phyloP scores from a whole-genome alignment of 331 rosid genomes.

The Rosa hybrid region DNA sequence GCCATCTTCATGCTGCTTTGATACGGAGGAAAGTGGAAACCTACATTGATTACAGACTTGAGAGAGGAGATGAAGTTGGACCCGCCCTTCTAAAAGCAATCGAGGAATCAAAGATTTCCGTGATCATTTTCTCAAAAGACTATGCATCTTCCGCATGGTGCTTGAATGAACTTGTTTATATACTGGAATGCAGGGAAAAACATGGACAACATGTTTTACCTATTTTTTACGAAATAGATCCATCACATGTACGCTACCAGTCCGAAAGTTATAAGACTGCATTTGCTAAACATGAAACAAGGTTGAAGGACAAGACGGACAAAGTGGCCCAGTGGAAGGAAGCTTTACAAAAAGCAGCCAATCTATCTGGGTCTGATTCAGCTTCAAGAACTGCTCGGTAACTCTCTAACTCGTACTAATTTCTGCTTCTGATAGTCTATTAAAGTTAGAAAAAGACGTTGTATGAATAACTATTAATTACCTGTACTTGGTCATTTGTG shows the following conservation, averaged over 20 bases:
- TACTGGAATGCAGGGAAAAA: conserved; percentile 4
- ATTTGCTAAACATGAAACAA: background rate
- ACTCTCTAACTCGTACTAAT: background rate
- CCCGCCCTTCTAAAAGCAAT: background rate
- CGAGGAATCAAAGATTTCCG: background rate
- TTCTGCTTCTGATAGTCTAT: background rate
- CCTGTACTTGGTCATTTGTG: background rate
- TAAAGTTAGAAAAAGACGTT: too few relatives aligned
- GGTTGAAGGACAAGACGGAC: rapidly evolving
- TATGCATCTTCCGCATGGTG: conserved; percentile 24
- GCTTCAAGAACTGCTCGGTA: background rate
- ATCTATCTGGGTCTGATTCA: background rate
- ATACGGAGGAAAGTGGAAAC: background rate
- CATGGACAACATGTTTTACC: too few relatives aligned
- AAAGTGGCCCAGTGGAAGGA: background rate
- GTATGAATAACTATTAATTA: background rate
- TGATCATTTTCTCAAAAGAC: conserved; percentile 15
- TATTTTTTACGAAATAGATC: too few relatives aligned
- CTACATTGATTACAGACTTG: background rate
- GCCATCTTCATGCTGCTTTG: conserved; percentile 7
- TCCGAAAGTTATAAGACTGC: background rate
- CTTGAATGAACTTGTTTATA: background rate
- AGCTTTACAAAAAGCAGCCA: background rate
- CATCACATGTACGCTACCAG: background rate
- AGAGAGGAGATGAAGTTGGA: background rate